Conservation (phyloP, 805 yeast genomes). For the Priceomyces carsonii region DNA sequence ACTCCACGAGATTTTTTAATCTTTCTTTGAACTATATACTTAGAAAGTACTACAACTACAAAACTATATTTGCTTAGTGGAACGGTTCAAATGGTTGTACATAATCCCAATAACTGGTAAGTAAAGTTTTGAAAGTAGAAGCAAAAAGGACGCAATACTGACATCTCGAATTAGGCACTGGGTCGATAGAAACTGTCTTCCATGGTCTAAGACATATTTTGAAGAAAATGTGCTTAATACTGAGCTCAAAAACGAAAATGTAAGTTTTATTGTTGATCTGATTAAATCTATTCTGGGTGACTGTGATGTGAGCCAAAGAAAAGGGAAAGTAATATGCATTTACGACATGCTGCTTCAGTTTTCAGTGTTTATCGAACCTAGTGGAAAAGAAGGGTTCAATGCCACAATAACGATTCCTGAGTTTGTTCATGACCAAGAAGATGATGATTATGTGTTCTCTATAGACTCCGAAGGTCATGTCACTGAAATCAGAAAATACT, state of each 20-base stretch:
- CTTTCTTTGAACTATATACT: too few relatives aligned
- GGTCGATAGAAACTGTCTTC: conserved; percentile 68
- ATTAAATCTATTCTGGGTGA: conserved; percentile 59
- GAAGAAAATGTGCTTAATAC: conserved; percentile 36
- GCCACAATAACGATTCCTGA: conserved; percentile 60
- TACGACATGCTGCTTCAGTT: conserved; percentile 64
- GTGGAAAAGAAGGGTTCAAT: conserved; percentile 31
- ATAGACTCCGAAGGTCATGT: conserved; percentile 39
- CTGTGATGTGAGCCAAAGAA: conserved; percentile 81
- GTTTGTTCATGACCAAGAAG: conserved; percentile 75
- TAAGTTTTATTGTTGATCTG: conserved; percentile 31
- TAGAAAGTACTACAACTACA: too few relatives aligned
- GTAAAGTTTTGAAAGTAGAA: conserved; percentile 16
- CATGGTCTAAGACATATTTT: conserved; percentile 60
- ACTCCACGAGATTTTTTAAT: too few relatives aligned
- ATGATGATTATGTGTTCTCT: conserved; percentile 59
- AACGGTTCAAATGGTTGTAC: conserved; percentile 68
- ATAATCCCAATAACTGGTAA: conserved; percentile 70
- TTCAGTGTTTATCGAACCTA: conserved; percentile 40
- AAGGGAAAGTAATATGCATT: conserved; percentile 76
- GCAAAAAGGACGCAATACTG: not conserved
- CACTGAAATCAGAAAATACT: conserved; percentile 44
- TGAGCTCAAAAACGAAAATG: conserved; percentile 23
- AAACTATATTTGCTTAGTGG: too few relatives aligned
- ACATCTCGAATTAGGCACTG: conserved; percentile 59